phyloP scores from a whole-genome alignment of 2,329 filamentous ascomycete species.

The Fusarium proliferatum region DNA sequence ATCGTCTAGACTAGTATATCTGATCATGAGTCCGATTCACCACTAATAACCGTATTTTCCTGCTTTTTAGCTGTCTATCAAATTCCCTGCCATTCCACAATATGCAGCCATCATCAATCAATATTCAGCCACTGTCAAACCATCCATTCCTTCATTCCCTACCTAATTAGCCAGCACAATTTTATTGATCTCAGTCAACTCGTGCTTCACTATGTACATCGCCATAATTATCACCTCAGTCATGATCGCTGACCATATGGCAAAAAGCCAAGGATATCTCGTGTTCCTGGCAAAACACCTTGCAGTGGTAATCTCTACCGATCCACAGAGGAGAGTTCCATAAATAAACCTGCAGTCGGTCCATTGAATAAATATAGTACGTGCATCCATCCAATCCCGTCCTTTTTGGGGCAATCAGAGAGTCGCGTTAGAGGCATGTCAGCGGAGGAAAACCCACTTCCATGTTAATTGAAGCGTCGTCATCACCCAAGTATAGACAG shows the following conservation, averaged over 20 bases:
- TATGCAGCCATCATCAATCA: slow-evolving; percentile 18
- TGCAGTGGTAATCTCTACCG: slow-evolving; percentile 28
- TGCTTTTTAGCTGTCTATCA: background rate
- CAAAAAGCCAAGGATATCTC: background rate
- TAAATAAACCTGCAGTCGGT: slow-evolving; percentile 29
- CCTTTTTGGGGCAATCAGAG: background rate
- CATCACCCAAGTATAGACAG: slow-evolving; percentile 9
- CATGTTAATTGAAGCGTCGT: slow-evolving; percentile 24
- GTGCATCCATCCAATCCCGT: background rate
- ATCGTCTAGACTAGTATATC: background rate
- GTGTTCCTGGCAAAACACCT: slow-evolving; percentile 22
- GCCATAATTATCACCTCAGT: background rate
- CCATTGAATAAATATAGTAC: slow-evolving; percentile 16
- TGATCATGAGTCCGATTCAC: background rate
- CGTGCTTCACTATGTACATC: slow-evolving; percentile 6
- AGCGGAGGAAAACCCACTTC: slow-evolving; percentile 7
- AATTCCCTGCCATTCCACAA: slow-evolving; percentile 12
- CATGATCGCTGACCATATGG: background rate
- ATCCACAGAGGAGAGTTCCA: slow-evolving; percentile 32
- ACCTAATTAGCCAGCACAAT: background rate
- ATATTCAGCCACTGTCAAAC: slow-evolving; percentile 21
- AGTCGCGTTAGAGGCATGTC: slow-evolving; percentile 12
- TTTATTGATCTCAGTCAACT: background rate
- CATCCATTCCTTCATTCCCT: background rate
- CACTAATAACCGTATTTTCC: background rate